Base-by-base conservation (phyloP, 1,284 basidiomycete species). In the Sutorius eximius region DNA sequence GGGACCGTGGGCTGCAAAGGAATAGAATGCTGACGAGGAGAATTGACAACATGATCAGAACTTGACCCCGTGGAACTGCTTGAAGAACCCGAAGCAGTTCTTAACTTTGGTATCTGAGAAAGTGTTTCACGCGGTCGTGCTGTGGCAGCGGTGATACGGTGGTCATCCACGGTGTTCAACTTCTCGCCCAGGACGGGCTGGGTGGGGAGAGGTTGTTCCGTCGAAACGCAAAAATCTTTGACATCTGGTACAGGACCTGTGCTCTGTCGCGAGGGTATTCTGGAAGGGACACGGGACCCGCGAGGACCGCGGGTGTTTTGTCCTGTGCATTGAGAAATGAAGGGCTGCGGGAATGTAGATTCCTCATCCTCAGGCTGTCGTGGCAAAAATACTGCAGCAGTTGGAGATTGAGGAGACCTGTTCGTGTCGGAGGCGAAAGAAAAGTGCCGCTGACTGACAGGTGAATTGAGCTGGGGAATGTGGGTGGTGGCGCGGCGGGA, bases 71-170 rank as follows among this genome's bases (percentile, higher is more conserved):
- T 40, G 20, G 66, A 70, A 34, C 54, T 48, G 45, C 57, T 55
- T 2, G 66, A 71, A 38, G 69, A 71, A 22, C 63, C 58, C 2
- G 66, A 68, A 5, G 62, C 29, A 11, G 49, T 65, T 54, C 69
- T 68, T 48, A 71, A 32, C 36, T 69, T 68, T 37, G 66, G 66
- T 57, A 68, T 68, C 33, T 68, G 66, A 27, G 66, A 68, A 20
- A 53, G 61, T 40, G 44, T 44, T 51, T 63, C 64, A 48, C 49
- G 54, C 29, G 52, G 41, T 27, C 53, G 64, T 36, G 57, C 20
- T 10, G 51, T 30, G 7, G 43, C 5, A 40, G 47, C 47, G 48
- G 18, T 16, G 11, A 45, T 27, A 29, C 38, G 45, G 37, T 54
- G 45, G 45, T 42, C n/a, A 37, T 49, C 57, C 24, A 5, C 5